Percentiles rank a stretch among this genome's conserved stretches.
Evolutionary conservation across 768 basidiomycete genomes (phyloP).

Genomic region (Mycena metata): DNA sequence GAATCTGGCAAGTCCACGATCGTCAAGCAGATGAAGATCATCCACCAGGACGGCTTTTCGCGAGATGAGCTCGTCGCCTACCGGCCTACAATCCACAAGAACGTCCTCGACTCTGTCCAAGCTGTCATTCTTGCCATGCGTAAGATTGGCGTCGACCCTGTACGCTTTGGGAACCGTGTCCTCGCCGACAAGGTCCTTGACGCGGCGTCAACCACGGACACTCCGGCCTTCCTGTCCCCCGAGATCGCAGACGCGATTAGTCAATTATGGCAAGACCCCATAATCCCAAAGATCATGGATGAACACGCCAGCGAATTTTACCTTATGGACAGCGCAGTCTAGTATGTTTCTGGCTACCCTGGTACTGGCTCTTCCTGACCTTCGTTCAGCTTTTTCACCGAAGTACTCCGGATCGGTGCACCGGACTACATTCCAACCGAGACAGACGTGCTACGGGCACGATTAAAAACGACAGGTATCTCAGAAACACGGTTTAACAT

Average conservation of each 20-base stretch:
- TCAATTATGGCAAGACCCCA: constrained; percentile 78
- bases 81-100: constrained; percentile 84
- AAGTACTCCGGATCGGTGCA: constrained; percentile 86
- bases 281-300: constrained; percentile 67
- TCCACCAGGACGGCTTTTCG: constrained; percentile 93
- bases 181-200: constrained; percentile 74
- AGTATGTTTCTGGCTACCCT: constrained; percentile 57
- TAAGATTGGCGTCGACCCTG: constrained; percentile 80
- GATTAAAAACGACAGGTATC: constrained; percentile 91
- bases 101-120: constrained; percentile 91
- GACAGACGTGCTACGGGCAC: constrained; percentile 88
- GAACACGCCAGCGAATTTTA: constrained; percentile 84
- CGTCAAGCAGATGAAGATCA: constrained; percentile 99
- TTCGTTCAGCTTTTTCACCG: constrained; percentile 80
- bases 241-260: constrained; percentile 79
- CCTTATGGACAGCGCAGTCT: constrained; percentile 93
- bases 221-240: constrained; percentile 62
- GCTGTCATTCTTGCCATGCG: constrained; percentile 88
- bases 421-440: constrained; percentile 89
- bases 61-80: constrained; percentile 81
- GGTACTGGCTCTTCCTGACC: not conserved
- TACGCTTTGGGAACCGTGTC: constrained; percentile 44
- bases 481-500: constrained; percentile 87
- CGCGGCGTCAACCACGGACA: constrained; percentile 61
- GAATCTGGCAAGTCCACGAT: constrained; percentile 97